phyloP scores from a whole-genome alignment of 2,329 filamentous ascomycete genomes.

The Penicillium sp. region DNA sequence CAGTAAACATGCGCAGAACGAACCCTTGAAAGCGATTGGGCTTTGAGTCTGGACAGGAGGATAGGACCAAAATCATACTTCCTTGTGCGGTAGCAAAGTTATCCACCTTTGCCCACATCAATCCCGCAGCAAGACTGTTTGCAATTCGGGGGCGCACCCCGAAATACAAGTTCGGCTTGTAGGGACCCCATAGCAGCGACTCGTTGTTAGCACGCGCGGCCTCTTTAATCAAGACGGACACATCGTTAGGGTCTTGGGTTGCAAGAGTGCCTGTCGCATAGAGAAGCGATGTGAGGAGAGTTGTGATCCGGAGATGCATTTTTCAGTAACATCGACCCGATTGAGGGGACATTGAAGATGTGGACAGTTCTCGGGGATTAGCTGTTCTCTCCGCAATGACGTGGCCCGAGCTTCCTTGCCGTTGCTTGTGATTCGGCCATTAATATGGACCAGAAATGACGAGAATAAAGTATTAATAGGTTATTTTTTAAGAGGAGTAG shows the following conservation, averaged over 20 bases:
- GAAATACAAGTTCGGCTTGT: slow-evolving; percentile 92
- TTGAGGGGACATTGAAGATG: slow-evolving; percentile 21
- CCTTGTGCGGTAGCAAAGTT: slow-evolving; percentile 72
- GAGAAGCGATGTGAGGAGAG: slow-evolving; percentile 29
- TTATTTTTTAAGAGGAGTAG: no score
- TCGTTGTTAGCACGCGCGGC: slow-evolving; percentile 63
- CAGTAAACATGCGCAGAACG: neutral
- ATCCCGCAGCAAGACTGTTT: slow-evolving; percentile 74
- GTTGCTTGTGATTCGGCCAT: neutral
- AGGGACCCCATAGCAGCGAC: slow-evolving; percentile 92
- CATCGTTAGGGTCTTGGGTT: slow-evolving; percentile 30
- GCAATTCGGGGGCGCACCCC: slow-evolving; percentile 80
- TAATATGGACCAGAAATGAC: neutral
- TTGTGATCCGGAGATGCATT: slow-evolving; percentile 29
- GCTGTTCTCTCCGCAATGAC: slow-evolving; percentile 32
- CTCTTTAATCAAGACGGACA: slow-evolving; percentile 40
- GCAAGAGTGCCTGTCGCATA: slow-evolving; percentile 31
- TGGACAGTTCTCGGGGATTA: slow-evolving; percentile 8
- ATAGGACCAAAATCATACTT: slow-evolving; percentile 55
- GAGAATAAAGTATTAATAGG: no score
- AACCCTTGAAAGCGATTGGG: neutral
- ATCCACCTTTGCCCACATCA: slow-evolving; percentile 89
- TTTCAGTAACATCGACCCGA: slow-evolving; percentile 23
- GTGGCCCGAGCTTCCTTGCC: slow-evolving; percentile 32
- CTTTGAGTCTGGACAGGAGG: no score